Base-by-base conservation (phyloP, 805 yeast genomes). In the Wickerhamiella azyma region DNA sequence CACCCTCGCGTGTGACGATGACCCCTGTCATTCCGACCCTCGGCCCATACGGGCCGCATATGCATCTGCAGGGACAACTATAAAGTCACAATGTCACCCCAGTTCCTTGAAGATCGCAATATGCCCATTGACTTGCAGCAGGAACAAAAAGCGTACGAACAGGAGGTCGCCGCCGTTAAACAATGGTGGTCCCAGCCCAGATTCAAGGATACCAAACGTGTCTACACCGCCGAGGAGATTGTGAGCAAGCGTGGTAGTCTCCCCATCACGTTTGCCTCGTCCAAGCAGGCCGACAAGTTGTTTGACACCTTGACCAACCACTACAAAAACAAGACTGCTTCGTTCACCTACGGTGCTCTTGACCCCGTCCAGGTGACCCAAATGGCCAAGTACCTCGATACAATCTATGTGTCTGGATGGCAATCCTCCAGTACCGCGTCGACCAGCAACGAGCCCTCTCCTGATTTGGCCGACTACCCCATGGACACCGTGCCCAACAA, bases 401-500 rank as follows among this genome's bases (percentile, higher is more conserved):
- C 94, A 10, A 75, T 89, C 56, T 89, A 89, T 65, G 94, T 89
- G 53, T 82, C 94, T 37, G 98, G 98, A 45, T 89, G 98, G 98
- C 98, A 89, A 71, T 88, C 94, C 65, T 86, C 96, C 41, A 86
- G 96, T 18, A 89, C 97, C 46, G 96, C 97, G 45, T 86, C 96
- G 14, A 84, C 95, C 37, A 84, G 96, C 36, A 89, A 89, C 64
- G 97, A 89, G 70, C 98, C 97, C 30, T 85, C 94, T 37, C 97
- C 97, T 48, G 98, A 89, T 71, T 75, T 89, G 60, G 98, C 98
- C 45, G 98, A 89, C 68, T 89, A 89, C 67, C 98, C 98, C 49
- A 82, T 82, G 83, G 96, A 89, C 66, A 89, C 98, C 26, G 98
- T 89, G 52, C 98, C 98, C 61, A 88, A 88, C 74, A 89, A 89